Evolutionary conservation across 331 rosid species (phyloP).

Genomic region (Ulmus americana): DNA sequence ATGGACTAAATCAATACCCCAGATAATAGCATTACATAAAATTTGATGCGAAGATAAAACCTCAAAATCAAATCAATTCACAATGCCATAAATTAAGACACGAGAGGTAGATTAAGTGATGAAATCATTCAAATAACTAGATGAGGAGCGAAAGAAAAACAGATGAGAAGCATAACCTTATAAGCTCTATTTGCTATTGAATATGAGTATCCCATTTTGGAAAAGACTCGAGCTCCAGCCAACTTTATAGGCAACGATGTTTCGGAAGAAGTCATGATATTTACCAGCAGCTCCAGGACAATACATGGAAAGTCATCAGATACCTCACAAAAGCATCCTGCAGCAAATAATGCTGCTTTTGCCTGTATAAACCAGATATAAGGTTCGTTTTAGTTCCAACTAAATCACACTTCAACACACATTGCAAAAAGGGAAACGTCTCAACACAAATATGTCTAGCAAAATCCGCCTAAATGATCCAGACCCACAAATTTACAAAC

Average conservation of each 20-base stretch:
- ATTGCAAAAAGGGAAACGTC: background rate
- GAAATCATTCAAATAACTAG: background rate
- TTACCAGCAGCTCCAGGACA: conserved; percentile 60
- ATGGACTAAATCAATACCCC: background rate
- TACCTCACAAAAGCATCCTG: conserved; percentile 69
- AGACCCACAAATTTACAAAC: background rate
- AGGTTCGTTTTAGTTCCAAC: conserved; percentile 12
- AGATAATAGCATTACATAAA: background rate
- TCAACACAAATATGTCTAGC: background rate
- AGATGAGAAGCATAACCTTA: conserved; percentile 41
- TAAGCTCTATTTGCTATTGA: conserved; percentile 52
- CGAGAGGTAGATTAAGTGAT: background rate
- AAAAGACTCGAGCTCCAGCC: conserved; percentile 50
- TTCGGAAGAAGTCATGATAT: conserved; percentile 43
- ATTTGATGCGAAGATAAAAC: background rate
- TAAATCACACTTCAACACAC: background rate
- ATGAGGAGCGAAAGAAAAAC: conserved; percentile 2
- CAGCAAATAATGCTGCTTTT: conserved; percentile 70
- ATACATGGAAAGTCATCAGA: conserved; percentile 69
- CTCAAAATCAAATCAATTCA: background rate
- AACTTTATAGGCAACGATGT: conserved; percentile 38
- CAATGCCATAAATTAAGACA: background rate
- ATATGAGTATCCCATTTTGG: conserved; percentile 54
- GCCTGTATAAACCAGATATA: conserved; percentile 38
- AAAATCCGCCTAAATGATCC: background rate